Base-by-base conservation (phyloP, 768 basidiomycete genomes). In the Imleria badia region DNA sequence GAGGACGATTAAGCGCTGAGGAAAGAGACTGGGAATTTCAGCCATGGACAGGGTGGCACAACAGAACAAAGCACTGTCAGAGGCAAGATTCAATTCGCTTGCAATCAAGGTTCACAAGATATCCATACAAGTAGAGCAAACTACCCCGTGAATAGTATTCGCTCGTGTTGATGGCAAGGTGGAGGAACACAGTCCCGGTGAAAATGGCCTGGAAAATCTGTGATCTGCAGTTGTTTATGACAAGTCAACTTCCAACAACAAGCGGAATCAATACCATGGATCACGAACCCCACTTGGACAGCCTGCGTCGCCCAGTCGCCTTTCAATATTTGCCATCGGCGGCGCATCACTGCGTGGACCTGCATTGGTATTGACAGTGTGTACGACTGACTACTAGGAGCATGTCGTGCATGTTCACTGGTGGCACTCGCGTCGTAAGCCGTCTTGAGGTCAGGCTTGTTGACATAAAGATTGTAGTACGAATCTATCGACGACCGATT, bases 111-210 rank as follows among this genome's bases (percentile, higher is more conserved):
- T 26, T 29, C 11, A 19, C 3, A 10, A 20, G 17, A 35, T 19
- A 35, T 33, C 71, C 81, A 33, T 66, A 86, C 80, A 91, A 89
- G 79, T 88, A 92, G 19, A 93, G 73, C 23, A 87, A 76, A 71
- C 89, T 85, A 38, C 88, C 89, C 19, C 90, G 81, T n/a, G 86
- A 84, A 49, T 60, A 64, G 52, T 58, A 70, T n/a, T 50, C 48
- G 14, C 41, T 46, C 3, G 81, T 80, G 31, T 60, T 66, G 38
- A 63, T 58, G 0, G 72, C 60, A 23, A 77, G 52, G 11, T 68
- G 66, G 56, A 76, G 75, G 70, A 79, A 83, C 29, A 80, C 70
- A 1, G 73, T 75, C 31, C 66, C 69, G 11, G 54, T 46, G 41
- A 71, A 48, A 31, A 70, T 13, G 1, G 49, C 60, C 36, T 64